Conservation (phyloP, 768 basidiomycete genomes). For the Rhodotorula paludigena region DNA sequence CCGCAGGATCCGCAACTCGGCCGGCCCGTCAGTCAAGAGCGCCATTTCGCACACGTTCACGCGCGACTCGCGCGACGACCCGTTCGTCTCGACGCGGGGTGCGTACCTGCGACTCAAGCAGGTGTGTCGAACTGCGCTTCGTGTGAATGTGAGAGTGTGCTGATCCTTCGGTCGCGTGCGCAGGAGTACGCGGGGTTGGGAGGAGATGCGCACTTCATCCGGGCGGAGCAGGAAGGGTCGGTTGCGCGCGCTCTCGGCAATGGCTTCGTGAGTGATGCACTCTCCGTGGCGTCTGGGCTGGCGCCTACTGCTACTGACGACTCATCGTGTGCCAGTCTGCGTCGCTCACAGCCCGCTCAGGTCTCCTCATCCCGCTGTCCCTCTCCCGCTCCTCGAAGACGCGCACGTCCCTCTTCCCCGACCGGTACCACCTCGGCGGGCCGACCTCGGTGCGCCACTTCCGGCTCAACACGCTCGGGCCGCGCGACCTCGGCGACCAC, state of each 20-base stretch:
- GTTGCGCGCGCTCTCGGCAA: slow-evolving; percentile 55
- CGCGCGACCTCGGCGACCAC: slow-evolving; percentile 65
- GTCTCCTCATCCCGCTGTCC: slow-evolving; percentile 62
- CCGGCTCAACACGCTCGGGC: slow-evolving; percentile 68
- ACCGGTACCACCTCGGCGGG: slow-evolving; percentile 89
- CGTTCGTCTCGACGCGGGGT: slow-evolving; percentile 61
- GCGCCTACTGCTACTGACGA: neutral
- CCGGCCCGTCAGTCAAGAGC: slow-evolving; percentile 75
- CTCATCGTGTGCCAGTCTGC: neutral
- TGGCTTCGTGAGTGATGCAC: neutral
- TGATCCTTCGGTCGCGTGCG: neutral
- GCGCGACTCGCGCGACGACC: slow-evolving; percentile 69
- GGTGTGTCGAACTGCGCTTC: slow-evolving; percentile 36
- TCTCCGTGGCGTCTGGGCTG: slow-evolving; percentile 37
- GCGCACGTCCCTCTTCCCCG: slow-evolving; percentile 57
- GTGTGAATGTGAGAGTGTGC: neutral
- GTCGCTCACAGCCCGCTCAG: slow-evolving; percentile 67
- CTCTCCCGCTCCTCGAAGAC: slow-evolving; percentile 45
- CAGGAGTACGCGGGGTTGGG: slow-evolving; percentile 68
- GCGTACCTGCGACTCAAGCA: slow-evolving; percentile 58
- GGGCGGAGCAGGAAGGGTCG: slow-evolving; percentile 64
- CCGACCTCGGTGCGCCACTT: slow-evolving; percentile 79
- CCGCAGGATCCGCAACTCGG: slow-evolving; percentile 71
- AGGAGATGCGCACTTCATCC: slow-evolving; percentile 72
- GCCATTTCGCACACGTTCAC: slow-evolving; percentile 71